phyloP scores from a whole-genome alignment of 345 rosid species.

The Jatropha curcas region DNA sequence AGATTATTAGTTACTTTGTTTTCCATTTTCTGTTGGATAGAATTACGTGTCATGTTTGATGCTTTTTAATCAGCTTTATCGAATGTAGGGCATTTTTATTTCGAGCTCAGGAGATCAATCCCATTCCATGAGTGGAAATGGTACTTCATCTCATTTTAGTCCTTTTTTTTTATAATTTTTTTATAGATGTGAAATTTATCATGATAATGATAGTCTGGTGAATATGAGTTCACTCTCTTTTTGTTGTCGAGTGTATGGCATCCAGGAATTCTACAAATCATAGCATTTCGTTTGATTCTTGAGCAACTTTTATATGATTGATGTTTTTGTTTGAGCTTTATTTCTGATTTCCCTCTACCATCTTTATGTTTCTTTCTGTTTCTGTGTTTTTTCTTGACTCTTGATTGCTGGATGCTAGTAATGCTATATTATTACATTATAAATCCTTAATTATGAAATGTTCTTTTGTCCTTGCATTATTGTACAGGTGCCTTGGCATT shows the following conservation, averaged over 20 bases:
- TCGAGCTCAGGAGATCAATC: constrained; percentile 90
- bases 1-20: not conserved
- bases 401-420: not conserved
- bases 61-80: not conserved
- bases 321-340: not conserved
- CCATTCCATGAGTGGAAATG: constrained; percentile 88
- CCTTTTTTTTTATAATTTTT: not conserved
- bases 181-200: constrained; percentile 1
- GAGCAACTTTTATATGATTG: not conserved
- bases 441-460: not conserved
- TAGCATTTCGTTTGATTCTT: not conserved
- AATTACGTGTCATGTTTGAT: not conserved
- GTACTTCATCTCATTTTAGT: constrained; percentile 33
- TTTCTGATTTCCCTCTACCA: not conserved
- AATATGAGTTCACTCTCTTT: not conserved
- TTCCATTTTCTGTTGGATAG: constrained; percentile 11
- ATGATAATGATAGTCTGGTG: not conserved
- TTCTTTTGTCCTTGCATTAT: constrained; percentile 10
- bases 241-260: not conserved
- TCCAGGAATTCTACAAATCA: not conserved
- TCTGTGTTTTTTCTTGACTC: not conserved
- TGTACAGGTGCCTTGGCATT: constrained; percentile 81
- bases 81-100: constrained; percentile 65
- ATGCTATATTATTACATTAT: not conserved
- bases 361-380: not conserved